Percentiles rank a stretch among this genome's conserved stretches.
Conservation (phyloP, 495 filamentous ascomycete genomes). For the Penicillium malachiteum region DNA sequence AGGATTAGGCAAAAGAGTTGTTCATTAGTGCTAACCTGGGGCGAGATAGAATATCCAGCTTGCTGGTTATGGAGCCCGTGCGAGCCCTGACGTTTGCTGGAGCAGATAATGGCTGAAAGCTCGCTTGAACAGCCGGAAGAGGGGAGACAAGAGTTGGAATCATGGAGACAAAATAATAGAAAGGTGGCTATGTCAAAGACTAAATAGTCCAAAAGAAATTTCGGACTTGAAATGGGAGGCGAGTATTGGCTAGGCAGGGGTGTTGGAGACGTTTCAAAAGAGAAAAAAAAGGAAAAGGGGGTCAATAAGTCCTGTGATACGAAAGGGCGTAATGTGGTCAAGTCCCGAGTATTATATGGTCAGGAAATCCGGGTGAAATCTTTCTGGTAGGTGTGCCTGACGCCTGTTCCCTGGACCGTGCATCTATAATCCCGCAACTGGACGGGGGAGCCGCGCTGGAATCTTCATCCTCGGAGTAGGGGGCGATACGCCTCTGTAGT, state of each 20-base stretch:
- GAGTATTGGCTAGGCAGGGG: too few species aligned
- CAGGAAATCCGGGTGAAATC: conserved; percentile 8
- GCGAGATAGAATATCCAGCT: conserved; percentile 40
- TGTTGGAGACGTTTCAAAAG: neutral
- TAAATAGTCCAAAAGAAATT: neutral
- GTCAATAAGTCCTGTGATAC: neutral
- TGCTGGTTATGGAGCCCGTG: conserved; percentile 33
- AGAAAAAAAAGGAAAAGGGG: neutral
- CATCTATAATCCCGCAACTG: conserved; percentile 21
- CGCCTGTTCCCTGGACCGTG: conserved; percentile 14
- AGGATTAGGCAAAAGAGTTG: conserved; percentile 10
- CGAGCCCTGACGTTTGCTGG: conserved; percentile 33
- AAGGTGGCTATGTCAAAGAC: conserved; percentile 6
- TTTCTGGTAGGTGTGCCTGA: conserved; percentile 26
- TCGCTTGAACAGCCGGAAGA: conserved; percentile 34
- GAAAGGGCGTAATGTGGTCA: conserved; percentile 21
- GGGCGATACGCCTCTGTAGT: conserved; percentile 3
- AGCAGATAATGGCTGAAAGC: conserved; percentile 35
- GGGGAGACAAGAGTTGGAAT: conserved; percentile 34
- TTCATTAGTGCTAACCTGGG: conserved; percentile 41
- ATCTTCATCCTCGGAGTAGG: conserved; percentile 21
- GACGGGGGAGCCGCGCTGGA: conserved; percentile 31
- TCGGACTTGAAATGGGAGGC: too few species aligned
- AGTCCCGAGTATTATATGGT: conserved; percentile 12
- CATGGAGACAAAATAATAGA: conserved; percentile 28